Percentiles rank a stretch among this genome's conserved stretches.
These are phyloP conservation scores for Tricholoma bakamatsutake DNA, from an alignment of 768 basidiomycete species.

Conservation along the genomic window DNA sequence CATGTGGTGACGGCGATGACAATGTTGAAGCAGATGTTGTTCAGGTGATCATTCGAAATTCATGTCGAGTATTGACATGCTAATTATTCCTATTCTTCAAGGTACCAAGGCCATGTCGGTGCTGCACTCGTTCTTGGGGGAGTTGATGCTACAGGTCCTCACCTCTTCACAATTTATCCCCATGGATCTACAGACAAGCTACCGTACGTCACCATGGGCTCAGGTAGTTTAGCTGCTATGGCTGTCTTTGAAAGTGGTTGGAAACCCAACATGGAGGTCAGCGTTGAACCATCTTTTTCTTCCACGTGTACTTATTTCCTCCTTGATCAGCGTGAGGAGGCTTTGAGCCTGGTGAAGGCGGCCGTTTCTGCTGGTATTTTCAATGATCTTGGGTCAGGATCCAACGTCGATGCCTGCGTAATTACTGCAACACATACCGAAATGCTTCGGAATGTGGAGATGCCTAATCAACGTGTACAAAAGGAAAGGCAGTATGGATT, in stretches of 20 bases:
- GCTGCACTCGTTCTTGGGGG: slow-evolving; percentile 96
- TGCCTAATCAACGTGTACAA: slow-evolving; percentile 78
- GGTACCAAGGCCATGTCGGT: slow-evolving; percentile 90
- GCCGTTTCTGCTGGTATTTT: slow-evolving; percentile 96
- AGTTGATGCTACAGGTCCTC: slow-evolving; percentile 90
- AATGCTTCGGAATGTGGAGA: slow-evolving; percentile 91
- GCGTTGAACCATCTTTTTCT: slow-evolving; percentile 16
- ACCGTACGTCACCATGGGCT: slow-evolving; percentile 99
- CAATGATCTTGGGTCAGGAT: slow-evolving; percentile 98
- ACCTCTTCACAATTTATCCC: slow-evolving; percentile 92
- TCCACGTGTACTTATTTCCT: not conserved
- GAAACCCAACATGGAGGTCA: slow-evolving; percentile 75
- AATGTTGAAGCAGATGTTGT: slow-evolving; percentile 95
- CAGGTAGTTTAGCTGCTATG: slow-evolving; percentile 95
- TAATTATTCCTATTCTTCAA: slow-evolving; percentile 21
- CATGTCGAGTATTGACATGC: not conserved
- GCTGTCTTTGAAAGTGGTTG: slow-evolving; percentile 91
- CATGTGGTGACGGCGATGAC: slow-evolving; percentile 98
- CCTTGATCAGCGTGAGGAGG: slow-evolving; percentile 60
- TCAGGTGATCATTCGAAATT: slow-evolving; percentile 45
- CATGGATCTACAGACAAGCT: slow-evolving; percentile 99
- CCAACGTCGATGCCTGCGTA: slow-evolving; percentile 96
- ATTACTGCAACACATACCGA: slow-evolving; percentile 85
- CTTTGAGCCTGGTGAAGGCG: slow-evolving; percentile 73
- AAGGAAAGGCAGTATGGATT: slow-evolving; percentile 74